Percentiles rank a stretch among this genome's conserved stretches.
phyloP scores from a whole-genome alignment of 1,284 basidiomycete genomes.

The Anthracocystis walkeri region DNA sequence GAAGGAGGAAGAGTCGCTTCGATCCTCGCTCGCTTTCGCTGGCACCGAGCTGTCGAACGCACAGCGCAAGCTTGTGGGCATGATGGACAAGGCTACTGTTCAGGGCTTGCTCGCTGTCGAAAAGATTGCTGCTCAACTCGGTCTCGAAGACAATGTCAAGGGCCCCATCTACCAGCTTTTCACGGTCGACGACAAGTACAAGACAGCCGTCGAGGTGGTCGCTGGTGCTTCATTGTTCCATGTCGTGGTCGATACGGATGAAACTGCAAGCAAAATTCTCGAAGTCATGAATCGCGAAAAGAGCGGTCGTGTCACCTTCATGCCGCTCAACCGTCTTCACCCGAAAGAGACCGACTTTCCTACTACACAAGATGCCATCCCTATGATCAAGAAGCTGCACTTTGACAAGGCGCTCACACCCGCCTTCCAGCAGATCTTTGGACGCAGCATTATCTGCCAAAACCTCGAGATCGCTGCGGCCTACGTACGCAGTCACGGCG shows the following conservation, averaged over 20 bases:
- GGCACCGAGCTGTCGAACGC: constrained; percentile 83
- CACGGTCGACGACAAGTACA: constrained; percentile 91
- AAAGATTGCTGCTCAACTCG: constrained; percentile 80
- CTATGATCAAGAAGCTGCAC: constrained; percentile 79
- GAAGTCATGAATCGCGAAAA: constrained; percentile 92
- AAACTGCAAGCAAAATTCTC: constrained; percentile 86
- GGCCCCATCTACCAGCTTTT: constrained; percentile 95
- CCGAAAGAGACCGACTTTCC: constrained; percentile 78
- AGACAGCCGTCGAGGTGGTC: constrained; percentile 91
- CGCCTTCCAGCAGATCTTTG: constrained; percentile 98
- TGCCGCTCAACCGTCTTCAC: constrained; percentile 96
- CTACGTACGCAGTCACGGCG: constrained; percentile 91
- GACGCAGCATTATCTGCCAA: constrained; percentile 93
- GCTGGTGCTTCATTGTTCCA: constrained; percentile 97
- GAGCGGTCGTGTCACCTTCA: constrained; percentile 94
- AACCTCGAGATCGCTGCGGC: constrained; percentile 91
- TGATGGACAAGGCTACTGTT: constrained; percentile 92
- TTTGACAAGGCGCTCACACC: constrained; percentile 80
- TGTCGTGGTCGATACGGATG: constrained; percentile 95
- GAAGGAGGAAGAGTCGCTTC: constrained; percentile 79
- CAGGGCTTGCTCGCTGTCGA: constrained; percentile 86
- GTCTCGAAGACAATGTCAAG: constrained; percentile 79
- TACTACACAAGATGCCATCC: constrained; percentile 82
- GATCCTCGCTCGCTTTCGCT: constrained; percentile 81
- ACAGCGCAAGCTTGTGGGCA: constrained; percentile 82